Base-by-base conservation (phyloP, 148 eudicot genomes). In the Persicaria tinctoria region DNA sequence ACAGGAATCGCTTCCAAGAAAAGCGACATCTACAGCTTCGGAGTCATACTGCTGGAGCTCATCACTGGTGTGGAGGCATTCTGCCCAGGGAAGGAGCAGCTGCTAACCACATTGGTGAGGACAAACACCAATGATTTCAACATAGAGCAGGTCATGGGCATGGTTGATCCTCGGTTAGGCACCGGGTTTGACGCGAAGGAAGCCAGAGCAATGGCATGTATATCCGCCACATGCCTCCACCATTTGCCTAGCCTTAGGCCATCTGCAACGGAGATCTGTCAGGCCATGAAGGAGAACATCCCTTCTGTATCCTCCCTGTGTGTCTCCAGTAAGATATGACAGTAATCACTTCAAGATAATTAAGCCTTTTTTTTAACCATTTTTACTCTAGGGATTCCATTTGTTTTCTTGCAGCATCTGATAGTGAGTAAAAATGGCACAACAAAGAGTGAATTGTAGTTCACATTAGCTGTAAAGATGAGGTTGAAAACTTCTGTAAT, bases 1-100 rank as follows among this genome's bases (percentile, higher is more conserved):
- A 93, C 93, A 0, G 98, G 98, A 14, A 73, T 91, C n/a, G 87
- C 86, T 47, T 90, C 98, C 0, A 93, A 93, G 72, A 93, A 90
- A 81, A 91, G 84, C 46, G 98, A 93, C 56, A 73, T 93, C 4
- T 93, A 93, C 70, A 86, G 93, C 50, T 87, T 81, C 12, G 98
- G 98, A 10, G 88, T 93, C 32, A 74, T 93, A 20, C 14, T 93
- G 1, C 80, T 93, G 4, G 93, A 93, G 74, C 88, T 93, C 45
- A 75, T 93, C 14, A 87, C 96, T 1, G 98, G 98, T 45, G 32
- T 73, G 18, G 96, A 90, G 79, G 92, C 98, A 8, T 82, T 87
- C 16, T 74, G 79, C 17, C 41, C 85, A 1, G 75, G 76, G 23
- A 84, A 74, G 7, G 86, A 89, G n/a, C 74, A 82, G 49, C 80